Base-by-base conservation (phyloP, 768 basidiomycete species). In the Mycena maculata region DNA sequence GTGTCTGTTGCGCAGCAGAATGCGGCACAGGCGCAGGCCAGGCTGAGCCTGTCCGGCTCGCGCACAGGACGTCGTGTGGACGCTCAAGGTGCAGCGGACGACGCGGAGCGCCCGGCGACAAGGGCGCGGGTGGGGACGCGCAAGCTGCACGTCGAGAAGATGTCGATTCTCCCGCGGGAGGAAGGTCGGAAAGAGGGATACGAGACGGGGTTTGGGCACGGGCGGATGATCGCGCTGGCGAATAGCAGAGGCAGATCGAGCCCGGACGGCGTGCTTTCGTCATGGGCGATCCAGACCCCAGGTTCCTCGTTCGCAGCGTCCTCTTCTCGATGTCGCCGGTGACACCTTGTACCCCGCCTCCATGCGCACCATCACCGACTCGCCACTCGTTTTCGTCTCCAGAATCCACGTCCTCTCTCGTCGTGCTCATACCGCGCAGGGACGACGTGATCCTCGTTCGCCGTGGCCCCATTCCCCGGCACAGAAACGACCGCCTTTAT, bases 181-280 rank as follows among this genome's bases (percentile, higher is more conserved):
- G 84, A 89, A 50, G 90, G 90, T 5, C 76, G 88, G 39, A 74
- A 70, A 54, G 68, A 78, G 62, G 83, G 83, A 1, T 82, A 75
- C 64, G 80, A 84, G 52, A 80, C 82, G 66, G 90, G 90, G 0
- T 76, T 86, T 18, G 77, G 80, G 39, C 87, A 88, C 54, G 90
- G 89, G 6, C 71, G 77, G 44, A 61, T 72, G 36, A 67, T 70
- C 18, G 65, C 61, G 28, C 52, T 41, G 23, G 61, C 65, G 36
- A 53, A 38, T 59, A 55, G 59, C 30, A 45, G 30, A 42, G 56
- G 20, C 15, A 49, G 27, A 11, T 38, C 11, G 42, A 41, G 50
- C 58, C n/a, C n/a, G n/a, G n/a, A n/a, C n/a, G n/a, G n/a, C n/a
- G n/a, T n/a, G n/a, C n/a, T n/a, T n/a, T n/a, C n/a, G n/a, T n/a